phyloP scores from a whole-genome alignment of 2,329 filamentous ascomycete genomes.

The Sporothrix phasma region DNA sequence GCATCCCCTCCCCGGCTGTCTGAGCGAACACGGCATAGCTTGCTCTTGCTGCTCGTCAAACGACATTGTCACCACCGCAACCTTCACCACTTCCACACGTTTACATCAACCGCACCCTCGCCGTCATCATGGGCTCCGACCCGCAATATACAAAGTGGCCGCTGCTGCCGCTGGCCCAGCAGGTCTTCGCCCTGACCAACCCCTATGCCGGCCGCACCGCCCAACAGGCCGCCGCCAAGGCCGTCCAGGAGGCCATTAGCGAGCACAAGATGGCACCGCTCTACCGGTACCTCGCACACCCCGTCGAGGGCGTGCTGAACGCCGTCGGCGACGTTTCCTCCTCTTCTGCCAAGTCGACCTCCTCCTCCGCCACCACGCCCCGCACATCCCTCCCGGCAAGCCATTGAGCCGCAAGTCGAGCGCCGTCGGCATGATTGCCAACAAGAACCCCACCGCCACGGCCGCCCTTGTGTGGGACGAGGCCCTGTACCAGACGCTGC shows the following conservation, averaged over 20 bases:
- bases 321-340: conserved; percentile 52
- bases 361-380: conserved; percentile 12
- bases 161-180: conserved; percentile 68
- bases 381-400: conserved; percentile 30
- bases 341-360: conserved; percentile 21
- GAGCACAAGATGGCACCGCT: conserved; percentile 82
- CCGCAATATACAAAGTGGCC: conserved; percentile 81
- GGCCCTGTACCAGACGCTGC: conserved; percentile 66
- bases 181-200: conserved; percentile 81
- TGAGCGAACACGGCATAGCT: background rate
- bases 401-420: conserved; percentile 59
- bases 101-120: background rate
- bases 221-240: conserved; percentile 63
- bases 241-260: conserved; percentile 70
- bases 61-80: background rate
- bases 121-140: conserved; percentile 57
- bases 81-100: background rate
- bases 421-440: conserved; percentile 65
- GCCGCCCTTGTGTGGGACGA: conserved; percentile 85
- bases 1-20: background rate
- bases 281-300: conserved; percentile 76
- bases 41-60: background rate
- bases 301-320: conserved; percentile 74
- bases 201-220: conserved; percentile 55
- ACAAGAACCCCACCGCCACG: conserved; percentile 52